phyloP scores from a whole-genome alignment of 2,329 filamentous ascomycete species.

The Phaeophleospora eucalypticola region DNA sequence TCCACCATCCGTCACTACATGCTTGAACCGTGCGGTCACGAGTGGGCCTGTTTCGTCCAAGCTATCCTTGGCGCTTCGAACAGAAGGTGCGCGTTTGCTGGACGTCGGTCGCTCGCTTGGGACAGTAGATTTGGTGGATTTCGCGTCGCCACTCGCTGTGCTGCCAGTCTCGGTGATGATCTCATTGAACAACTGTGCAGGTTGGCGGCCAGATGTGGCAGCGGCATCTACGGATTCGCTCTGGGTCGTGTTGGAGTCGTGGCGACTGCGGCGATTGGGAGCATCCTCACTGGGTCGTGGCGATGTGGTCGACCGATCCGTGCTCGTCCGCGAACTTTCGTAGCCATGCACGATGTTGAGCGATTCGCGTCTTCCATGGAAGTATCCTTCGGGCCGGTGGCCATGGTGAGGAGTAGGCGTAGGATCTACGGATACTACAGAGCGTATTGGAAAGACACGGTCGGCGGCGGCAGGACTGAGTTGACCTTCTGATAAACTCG shows the following conservation, averaged over 20 bases:
- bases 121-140: conserved; percentile 10
- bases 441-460: conserved; percentile 75
- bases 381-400: conserved; percentile 33
- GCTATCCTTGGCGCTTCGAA: conserved; percentile 34
- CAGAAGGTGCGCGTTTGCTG: conserved; percentile 26
- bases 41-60: conserved; percentile 46
- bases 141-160: conserved; percentile 12
- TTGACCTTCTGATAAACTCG: conserved; percentile 19
- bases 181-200: conserved; percentile 18
- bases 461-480: conserved; percentile 47
- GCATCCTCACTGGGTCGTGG: neutral
- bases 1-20: conserved; percentile 70
- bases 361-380: conserved; percentile 28
- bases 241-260: conserved; percentile 15
- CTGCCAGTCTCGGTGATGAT: conserved; percentile 21
- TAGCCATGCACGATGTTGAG: neutral
- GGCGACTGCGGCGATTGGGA: conserved; percentile 3
- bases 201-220: neutral
- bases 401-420: conserved; percentile 33
- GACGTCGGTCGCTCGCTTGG: conserved; percentile 27
- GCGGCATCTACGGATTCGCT: conserved; percentile 8
- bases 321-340: conserved; percentile 5
- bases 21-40: conserved; percentile 71
- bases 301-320: conserved; percentile 6
- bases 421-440: conserved; percentile 69